These are phyloP conservation scores for Triangularia setosa DNA, from an alignment of 2,329 filamentous ascomycete species.

Conservation along the genomic window DNA sequence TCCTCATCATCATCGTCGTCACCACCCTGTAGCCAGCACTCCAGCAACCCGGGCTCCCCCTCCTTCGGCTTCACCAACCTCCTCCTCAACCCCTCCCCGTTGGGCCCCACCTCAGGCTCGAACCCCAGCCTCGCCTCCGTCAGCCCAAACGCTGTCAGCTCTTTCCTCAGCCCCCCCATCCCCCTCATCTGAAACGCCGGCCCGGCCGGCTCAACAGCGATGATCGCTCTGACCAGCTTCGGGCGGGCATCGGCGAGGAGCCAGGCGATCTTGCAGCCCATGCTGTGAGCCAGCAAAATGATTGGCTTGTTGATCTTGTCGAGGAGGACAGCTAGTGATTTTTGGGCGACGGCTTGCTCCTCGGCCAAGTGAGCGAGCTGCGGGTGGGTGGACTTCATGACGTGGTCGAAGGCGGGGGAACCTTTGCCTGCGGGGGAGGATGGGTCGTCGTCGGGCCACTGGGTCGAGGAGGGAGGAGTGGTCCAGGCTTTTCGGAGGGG, in stretches of 20 bases:
- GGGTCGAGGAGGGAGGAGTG: neutral
- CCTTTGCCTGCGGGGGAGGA: neutral
- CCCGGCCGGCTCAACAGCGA: slow-evolving; percentile 51
- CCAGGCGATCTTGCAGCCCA: slow-evolving; percentile 46
- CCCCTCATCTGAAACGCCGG: slow-evolving; percentile 40
- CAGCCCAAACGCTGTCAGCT: slow-evolving; percentile 2
- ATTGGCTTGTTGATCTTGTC: slow-evolving; percentile 23
- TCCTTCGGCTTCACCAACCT: neutral
- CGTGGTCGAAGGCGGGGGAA: neutral
- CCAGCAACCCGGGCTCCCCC: neutral
- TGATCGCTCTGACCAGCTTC: slow-evolving; percentile 43
- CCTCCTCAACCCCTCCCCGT: neutral
- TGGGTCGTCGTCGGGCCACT: slow-evolving; percentile 7
- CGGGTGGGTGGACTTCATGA: slow-evolving; percentile 5
- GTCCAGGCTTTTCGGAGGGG: neutral
- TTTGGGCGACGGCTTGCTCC: slow-evolving; percentile 3
- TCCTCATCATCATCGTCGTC: neutral
- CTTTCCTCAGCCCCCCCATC: slow-evolving; percentile 3
- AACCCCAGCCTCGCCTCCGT: slow-evolving; percentile 3
- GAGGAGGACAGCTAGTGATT: slow-evolving; percentile 10
- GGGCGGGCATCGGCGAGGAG: slow-evolving; percentile 47
- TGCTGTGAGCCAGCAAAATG: slow-evolving; percentile 48
- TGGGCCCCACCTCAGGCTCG: neutral
- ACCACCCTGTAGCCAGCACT: neutral
- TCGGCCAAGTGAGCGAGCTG: neutral